A percentile compares a stretch with the other conserved stretches of the same genome.
These are phyloP conservation scores for Lizanozyma gosingica DNA, from an alignment of 1,139 yeast genomes.

Conservation along the genomic window DNA sequence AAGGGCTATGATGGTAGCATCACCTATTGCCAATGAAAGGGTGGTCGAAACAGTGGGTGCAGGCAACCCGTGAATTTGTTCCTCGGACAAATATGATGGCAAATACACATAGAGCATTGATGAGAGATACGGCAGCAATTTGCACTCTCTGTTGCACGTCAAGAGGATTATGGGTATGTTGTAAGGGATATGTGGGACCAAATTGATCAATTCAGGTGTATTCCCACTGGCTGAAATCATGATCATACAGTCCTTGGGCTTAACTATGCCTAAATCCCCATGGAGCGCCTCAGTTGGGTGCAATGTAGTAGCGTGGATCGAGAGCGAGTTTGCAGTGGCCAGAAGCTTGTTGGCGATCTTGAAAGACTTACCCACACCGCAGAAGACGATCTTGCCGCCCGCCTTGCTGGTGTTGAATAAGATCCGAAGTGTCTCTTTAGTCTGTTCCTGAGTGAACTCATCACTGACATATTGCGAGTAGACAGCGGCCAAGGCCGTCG, in stretches of 20 bases:
- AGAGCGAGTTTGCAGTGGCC: slow-evolving; percentile 75
- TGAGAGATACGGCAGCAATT: slow-evolving; percentile 34
- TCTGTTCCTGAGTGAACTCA: slow-evolving; percentile 39
- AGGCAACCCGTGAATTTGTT: slow-evolving; percentile 65
- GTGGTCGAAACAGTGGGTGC: slow-evolving; percentile 89
- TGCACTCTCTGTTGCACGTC: slow-evolving; percentile 49
- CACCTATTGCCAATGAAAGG: slow-evolving; percentile 66
- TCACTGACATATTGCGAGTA: slow-evolving; percentile 21
- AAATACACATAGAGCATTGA: slow-evolving; percentile 56
- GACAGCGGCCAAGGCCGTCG: neutral
- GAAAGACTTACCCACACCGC: slow-evolving; percentile 80
- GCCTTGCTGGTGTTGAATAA: slow-evolving; percentile 40
- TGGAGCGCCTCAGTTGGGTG: slow-evolving; percentile 89
- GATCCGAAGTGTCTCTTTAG: slow-evolving; percentile 40
- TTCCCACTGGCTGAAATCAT: slow-evolving; percentile 77
- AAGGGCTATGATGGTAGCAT: slow-evolving; percentile 66
- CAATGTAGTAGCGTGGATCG: slow-evolving; percentile 55
- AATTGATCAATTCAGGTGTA: slow-evolving; percentile 62
- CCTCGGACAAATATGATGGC: slow-evolving; percentile 51
- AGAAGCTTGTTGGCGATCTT: slow-evolving; percentile 72
- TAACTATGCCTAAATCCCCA: slow-evolving; percentile 75
- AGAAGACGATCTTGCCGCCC: slow-evolving; percentile 62
- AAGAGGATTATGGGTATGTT: slow-evolving; percentile 50
- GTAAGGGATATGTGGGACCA: slow-evolving; percentile 50
- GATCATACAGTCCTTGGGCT: slow-evolving; percentile 53